Percentiles rank a stretch among this genome's conserved stretches.
phyloP scores from a whole-genome alignment of 441 rosid genomes.

The Adansonia gregorii region DNA sequence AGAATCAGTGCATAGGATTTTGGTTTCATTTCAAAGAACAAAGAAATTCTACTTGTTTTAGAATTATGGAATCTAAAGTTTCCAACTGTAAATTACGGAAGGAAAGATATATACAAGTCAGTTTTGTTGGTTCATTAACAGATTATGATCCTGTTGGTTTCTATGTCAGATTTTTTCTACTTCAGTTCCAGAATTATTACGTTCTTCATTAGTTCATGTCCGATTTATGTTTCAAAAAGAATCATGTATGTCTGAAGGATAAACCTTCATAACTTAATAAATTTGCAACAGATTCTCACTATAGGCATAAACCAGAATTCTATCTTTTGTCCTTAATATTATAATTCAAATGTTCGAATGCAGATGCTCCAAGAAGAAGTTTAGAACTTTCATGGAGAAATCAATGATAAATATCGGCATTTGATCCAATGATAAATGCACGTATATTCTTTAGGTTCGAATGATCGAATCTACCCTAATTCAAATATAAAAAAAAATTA shows the following conservation, averaged over 20 bases:
- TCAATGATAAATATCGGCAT: neutral
- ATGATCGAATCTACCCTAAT: too few relatives aligned
- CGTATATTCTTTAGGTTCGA: too few relatives aligned
- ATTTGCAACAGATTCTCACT: neutral
- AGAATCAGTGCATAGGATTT: neutral
- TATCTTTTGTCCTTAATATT: neutral
- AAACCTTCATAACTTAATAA: too few relatives aligned
- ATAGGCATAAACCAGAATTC: neutral
- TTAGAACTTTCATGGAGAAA: neutral
- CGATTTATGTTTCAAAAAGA: neutral
- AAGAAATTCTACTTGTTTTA: neutral
- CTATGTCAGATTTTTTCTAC: neutral
- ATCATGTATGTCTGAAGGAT: neutral
- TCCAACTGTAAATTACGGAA: constrained; percentile 1
- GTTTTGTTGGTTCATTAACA: constrained; percentile 10
- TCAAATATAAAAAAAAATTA: neutral
- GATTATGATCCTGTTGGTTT: too few relatives aligned
- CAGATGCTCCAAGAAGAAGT: neutral
- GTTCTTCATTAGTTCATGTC: neutral
- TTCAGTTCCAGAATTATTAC: neutral
- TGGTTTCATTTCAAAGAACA: neutral
- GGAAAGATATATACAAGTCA: neutral
- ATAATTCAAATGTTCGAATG: neutral
- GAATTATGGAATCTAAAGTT: neutral
- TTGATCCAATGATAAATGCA: neutral